Percentiles rank a stretch among this genome's conserved stretches.
These are phyloP conservation scores for Agaricus subrufescens DNA, from an alignment of 768 basidiomycete species.

Conservation along the genomic window DNA sequence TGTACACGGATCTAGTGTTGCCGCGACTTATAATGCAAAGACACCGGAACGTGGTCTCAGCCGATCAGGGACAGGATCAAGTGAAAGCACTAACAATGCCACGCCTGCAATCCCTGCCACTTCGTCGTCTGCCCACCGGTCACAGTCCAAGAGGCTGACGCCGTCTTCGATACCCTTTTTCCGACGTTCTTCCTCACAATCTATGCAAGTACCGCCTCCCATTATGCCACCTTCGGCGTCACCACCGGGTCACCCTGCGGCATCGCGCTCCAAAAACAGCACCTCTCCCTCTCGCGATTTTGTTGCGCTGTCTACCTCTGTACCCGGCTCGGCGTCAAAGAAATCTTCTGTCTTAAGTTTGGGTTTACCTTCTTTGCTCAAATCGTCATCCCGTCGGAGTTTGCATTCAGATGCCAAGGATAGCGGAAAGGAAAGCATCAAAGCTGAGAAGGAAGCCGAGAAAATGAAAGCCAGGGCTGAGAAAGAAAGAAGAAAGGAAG, in stretches of 20 bases:
- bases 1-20: slow-evolving; percentile 43
- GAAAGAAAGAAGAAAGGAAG: slow-evolving; percentile 58
- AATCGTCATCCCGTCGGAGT: slow-evolving; percentile 81
- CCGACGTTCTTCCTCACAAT: slow-evolving; percentile 86
- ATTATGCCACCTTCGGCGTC: slow-evolving; percentile 45
- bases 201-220: slow-evolving; percentile 60
- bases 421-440: slow-evolving; percentile 38
- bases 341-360: slow-evolving; percentile 82
- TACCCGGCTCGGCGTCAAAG: slow-evolving; percentile 61
- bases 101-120: slow-evolving; percentile 53
- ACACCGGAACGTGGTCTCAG: slow-evolving; percentile 63
- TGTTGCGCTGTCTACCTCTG: slow-evolving; percentile 46
- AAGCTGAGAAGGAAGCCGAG: slow-evolving; percentile 40
- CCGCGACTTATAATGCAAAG: slow-evolving; percentile 40
- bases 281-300: slow-evolving; percentile 52
- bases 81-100: slow-evolving; percentile 63
- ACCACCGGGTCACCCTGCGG: slow-evolving; percentile 42
- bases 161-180: slow-evolving; percentile 95
- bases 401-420: slow-evolving; percentile 68
- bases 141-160: slow-evolving; percentile 77
- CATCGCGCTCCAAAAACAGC: slow-evolving; percentile 36
- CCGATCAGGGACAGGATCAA: slow-evolving; percentile 73
- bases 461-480: slow-evolving; percentile 42
- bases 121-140: slow-evolving; percentile 60
- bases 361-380: slow-evolving; percentile 77